Base-by-base conservation (phyloP, 176 grass and related monocot genomes). In the Guadua angustifolia region DNA sequence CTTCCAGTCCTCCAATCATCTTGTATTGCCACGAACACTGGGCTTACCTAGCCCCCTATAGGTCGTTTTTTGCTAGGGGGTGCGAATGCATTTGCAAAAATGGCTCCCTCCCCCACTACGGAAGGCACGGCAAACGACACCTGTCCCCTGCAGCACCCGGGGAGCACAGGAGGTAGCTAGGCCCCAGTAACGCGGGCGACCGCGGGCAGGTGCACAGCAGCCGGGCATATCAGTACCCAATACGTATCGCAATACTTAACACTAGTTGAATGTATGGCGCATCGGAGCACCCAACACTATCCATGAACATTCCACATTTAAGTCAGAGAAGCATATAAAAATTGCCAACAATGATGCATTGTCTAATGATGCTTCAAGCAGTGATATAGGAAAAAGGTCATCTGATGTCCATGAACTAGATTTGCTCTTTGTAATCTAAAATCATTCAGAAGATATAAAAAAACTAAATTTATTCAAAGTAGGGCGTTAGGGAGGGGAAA, bases 381-480 rank as follows among this genome's bases (percentile, higher is more conserved):
- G 66, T 3, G 16, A 78, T 50, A 62, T 47, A 42, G 44, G n/a
- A 42, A 80, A 69, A 69, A 43, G 11, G 42, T 9, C 57, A 75
- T 43, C 59, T 69, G 46, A 50, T 69, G 9, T 42, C 58, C 36
- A 69, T 74, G 69, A 15, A 69, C 32, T 36, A 43, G 1, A 55
- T 15, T 35, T 46, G 60, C 18, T 74, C 16, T 5, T 64, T 32
- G 17, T 46, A 66, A 80, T 24, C 22, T 36, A 66, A 55, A 66
- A 67, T 36, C 14, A 67, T 8, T 5, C 39, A 56, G 19, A 74
- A 83, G 53, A 32, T 62, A 75, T 15, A 50, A 49, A 77, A 88
- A 44, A 53, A 62, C n/a, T 52, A 9, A 83, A 22, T 29, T 73
- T 36, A 40, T 40, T 53, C 33, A 44, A 70, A 66, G 22, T 64